Percentiles rank a stretch among this genome's conserved stretches.
phyloP scores from a whole-genome alignment of 495 filamentous ascomycete genomes.

The Hyaloscypha finlandica region DNA sequence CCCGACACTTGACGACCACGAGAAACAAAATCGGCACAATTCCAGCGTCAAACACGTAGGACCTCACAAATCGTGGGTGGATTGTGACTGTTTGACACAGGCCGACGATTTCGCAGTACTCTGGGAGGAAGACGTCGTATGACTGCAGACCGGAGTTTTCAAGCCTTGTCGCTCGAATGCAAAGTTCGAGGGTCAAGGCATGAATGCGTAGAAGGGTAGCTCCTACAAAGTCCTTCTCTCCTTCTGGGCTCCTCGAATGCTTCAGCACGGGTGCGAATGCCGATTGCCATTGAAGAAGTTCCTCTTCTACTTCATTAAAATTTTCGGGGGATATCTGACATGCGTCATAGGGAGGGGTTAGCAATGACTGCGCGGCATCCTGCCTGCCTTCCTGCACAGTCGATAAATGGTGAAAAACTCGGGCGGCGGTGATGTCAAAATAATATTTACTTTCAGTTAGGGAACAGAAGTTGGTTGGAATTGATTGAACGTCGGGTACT shows the following conservation, averaged over 20 bases:
- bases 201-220: constrained; percentile 2
- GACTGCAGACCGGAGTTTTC: background rate
- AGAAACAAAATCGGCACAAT: background rate
- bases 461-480: background rate
- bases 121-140: constrained; percentile 10
- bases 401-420: constrained; percentile 4
- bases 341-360: background rate
- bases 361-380: background rate
- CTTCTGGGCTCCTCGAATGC: background rate
- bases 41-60: background rate
- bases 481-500: background rate
- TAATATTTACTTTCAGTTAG: background rate
- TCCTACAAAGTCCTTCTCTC: constrained; percentile 1
- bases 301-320: background rate
- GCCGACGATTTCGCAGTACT: constrained; percentile 6
- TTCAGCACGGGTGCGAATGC: constrained; percentile 4
- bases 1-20: background rate
- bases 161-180: constrained; percentile 5
- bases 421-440: constrained; percentile 3
- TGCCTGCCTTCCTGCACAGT: background rate
- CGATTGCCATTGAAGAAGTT: background rate
- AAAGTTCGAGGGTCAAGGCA: constrained; percentile 5
- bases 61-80: background rate
- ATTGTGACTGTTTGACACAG: background rate
- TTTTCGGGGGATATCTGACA: background rate